Percentiles rank a stretch among this genome's conserved stretches.
Conservation (phyloP, 2,329 filamentous ascomycete species). For the Microcyclospora pomicola region DNA sequence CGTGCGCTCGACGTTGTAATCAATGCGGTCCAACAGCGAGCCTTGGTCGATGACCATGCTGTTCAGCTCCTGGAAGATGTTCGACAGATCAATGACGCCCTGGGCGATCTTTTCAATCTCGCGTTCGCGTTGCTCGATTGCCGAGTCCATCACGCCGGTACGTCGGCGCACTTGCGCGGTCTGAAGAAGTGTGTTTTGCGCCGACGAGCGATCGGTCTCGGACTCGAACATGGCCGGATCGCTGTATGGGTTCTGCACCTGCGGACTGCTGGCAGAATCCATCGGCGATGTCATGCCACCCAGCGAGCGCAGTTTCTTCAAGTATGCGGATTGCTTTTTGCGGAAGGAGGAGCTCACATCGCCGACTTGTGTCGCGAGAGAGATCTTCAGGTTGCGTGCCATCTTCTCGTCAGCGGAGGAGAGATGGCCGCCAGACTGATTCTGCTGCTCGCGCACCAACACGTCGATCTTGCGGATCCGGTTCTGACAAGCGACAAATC, state of each 20-base stretch:
- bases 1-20: slow-evolving; percentile 93
- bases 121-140: slow-evolving; percentile 80
- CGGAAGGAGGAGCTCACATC: slow-evolving; percentile 84
- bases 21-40: slow-evolving; percentile 38
- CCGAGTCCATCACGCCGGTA: slow-evolving; percentile 58
- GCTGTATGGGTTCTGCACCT: slow-evolving; percentile 49
- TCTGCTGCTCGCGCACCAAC: slow-evolving; percentile 70
- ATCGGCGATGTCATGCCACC: slow-evolving; percentile 36
- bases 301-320: slow-evolving; percentile 47
- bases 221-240: slow-evolving; percentile 87
- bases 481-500: slow-evolving; percentile 80
- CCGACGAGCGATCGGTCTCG: slow-evolving; percentile 83
- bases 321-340: slow-evolving; percentile 92
- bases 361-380: slow-evolving; percentile 73
- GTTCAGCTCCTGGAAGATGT: slow-evolving; percentile 93
- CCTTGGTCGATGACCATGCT: slow-evolving; percentile 58
- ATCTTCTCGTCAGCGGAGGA: slow-evolving; percentile 81
- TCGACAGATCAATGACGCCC: slow-evolving; percentile 91
- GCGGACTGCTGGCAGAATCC: slow-evolving; percentile 28
- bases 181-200: slow-evolving; percentile 74
- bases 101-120: slow-evolving; percentile 98
- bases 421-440: slow-evolving; percentile 47
- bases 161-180: slow-evolving; percentile 47
- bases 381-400: slow-evolving; percentile 92
- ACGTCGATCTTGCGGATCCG: slow-evolving; percentile 77